Evolutionary conservation across 2,329 filamentous ascomycete genomes (phyloP).

Genomic region (Acrocalymma vagum): DNA sequence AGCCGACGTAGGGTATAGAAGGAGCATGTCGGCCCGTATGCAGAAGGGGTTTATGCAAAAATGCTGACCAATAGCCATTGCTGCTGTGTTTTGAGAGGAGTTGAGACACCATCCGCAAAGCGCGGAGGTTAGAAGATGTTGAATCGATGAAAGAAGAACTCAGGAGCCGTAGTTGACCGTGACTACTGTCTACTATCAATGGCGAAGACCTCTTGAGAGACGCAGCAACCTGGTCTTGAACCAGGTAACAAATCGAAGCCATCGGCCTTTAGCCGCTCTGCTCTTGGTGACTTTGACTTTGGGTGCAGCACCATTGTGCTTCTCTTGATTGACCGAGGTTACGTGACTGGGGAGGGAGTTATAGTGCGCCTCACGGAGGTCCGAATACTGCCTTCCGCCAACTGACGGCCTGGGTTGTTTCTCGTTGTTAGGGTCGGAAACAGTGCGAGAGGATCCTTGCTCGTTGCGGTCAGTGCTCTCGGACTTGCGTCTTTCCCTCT

Average conservation of each 20-base stretch:
- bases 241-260: conserved; percentile 66
- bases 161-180: conserved; percentile 3
- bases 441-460: conserved; percentile 36
- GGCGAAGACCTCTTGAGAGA: conserved; percentile 39
- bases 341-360: conserved; percentile 45
- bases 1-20: no score
- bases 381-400: conserved; percentile 47
- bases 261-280: conserved; percentile 51
- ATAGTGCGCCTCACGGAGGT: conserved; percentile 44
- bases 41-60: no score
- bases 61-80: no score
- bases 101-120: no score
- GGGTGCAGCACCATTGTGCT: conserved; percentile 30
- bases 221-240: conserved; percentile 64
- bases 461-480: conserved; percentile 43
- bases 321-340: conserved; percentile 37
- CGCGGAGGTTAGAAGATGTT: no score
- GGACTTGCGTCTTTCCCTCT: conserved; percentile 51
- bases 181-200: conserved; percentile 4
- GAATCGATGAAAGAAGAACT: no score
- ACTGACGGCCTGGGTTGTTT: conserved; percentile 41
- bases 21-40: no score
- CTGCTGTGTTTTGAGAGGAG: no score
- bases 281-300: conserved; percentile 45
- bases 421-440: conserved; percentile 39